Evolutionary conservation across 1,284 basidiomycete species (phyloP), one percentile per base, ranked within the genome.

Genomic region (Porodaedalea pini): DNA sequence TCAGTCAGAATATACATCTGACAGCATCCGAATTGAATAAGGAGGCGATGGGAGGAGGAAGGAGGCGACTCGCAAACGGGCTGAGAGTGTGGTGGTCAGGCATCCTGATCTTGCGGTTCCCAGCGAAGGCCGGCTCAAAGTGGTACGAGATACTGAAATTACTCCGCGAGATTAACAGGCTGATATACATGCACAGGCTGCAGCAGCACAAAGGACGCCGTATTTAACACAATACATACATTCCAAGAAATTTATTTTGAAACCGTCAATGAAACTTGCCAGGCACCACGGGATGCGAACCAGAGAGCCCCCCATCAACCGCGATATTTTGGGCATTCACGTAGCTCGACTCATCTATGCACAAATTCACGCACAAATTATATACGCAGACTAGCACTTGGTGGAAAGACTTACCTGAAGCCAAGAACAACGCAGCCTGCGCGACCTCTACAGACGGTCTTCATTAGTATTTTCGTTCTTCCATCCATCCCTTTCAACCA

Each of bases 261-360:
- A 34, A 34, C 32, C 4, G 11, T 60, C 51, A 65, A 80, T 29
- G 73, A 74, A 78, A 78, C 67, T 78, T 82, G 3, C 88, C 86
- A 0, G 85, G 86, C 1, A 86, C 77, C 25, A 88, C 85, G 1
- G 90, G 90, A 63, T 83, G 78, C 2, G 88, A 88, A 31, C 85
- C 77, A 6, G 86, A 83, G 57, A 95, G 70, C 0, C 92, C 94
- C 7, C 94, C 95, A 66, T 95, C 94, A 25, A 95, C 88, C 0
- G 88, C 86, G 37, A 94, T 78, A 62, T 87, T 88, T 66, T 96
- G 90, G 10, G 92, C 95, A 67, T 96, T 98, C 57, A 98, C 84
- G 69, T 96, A 95, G 67, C 91, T 94, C 1, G 92, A 86, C 60
- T 94, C 92, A 66, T 94, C 93, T 90, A 62, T 48, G 52, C 50